These are phyloP conservation scores for Fomitopsis schrenkii DNA, from an alignment of 1,284 basidiomycete species.

Conservation along the genomic window DNA sequence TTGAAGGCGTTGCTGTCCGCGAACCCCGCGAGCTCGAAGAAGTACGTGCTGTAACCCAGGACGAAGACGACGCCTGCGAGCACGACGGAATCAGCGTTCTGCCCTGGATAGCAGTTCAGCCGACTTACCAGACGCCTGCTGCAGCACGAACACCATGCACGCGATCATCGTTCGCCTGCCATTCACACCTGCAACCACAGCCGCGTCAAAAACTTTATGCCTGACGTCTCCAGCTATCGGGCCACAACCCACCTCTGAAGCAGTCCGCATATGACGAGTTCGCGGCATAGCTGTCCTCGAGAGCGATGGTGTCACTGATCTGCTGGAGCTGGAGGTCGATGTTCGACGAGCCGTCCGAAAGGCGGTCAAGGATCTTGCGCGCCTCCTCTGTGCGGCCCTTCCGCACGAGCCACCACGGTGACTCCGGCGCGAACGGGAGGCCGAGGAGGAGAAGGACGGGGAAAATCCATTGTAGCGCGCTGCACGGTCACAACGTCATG, in stretches of 20 bases:
- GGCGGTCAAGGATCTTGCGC: slow-evolving; percentile 4
- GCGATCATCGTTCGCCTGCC: slow-evolving; percentile 7
- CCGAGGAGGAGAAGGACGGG: slow-evolving; percentile 7
- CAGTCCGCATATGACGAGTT: slow-evolving; percentile 9
- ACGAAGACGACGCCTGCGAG: slow-evolving; percentile 7
- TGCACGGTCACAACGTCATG: neutral
- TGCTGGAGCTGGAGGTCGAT: slow-evolving; percentile 8
- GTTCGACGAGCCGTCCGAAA: slow-evolving; percentile 2
- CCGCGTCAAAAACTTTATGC: neutral
- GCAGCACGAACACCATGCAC: slow-evolving; percentile 10
- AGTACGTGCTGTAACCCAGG: slow-evolving; percentile 11
- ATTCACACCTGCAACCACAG: slow-evolving; percentile 3
- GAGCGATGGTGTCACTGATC: slow-evolving; percentile 8
- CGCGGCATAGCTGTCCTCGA: slow-evolving; percentile 8
- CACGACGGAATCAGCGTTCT: neutral
- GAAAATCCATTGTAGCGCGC: slow-evolving; percentile 10
- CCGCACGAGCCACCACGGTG: slow-evolving; percentile 11
- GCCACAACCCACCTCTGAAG: slow-evolving; percentile 5
- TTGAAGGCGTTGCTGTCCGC: slow-evolving; percentile 7
- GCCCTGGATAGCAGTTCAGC: neutral
- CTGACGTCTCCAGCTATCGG: neutral
- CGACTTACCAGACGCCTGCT: slow-evolving; percentile 6
- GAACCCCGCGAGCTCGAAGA: slow-evolving; percentile 10
- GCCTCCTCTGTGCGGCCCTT: slow-evolving; percentile 8
- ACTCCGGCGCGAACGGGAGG: slow-evolving; percentile 10